These are phyloP conservation scores for Tylopilus balloui DNA, from an alignment of 768 basidiomycete genomes.

Conservation along the genomic window DNA sequence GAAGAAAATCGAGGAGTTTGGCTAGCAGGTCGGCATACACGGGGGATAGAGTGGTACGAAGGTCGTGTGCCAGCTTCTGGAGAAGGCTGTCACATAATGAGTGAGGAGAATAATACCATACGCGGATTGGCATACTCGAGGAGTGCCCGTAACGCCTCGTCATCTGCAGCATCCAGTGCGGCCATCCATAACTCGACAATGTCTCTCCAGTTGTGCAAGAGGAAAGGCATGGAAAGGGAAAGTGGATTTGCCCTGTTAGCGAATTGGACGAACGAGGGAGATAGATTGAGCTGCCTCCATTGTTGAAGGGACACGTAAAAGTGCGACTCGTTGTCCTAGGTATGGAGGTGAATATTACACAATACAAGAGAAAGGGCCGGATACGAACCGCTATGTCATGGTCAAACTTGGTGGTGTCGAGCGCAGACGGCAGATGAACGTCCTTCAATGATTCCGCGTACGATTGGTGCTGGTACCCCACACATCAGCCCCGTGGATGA, in stretches of 20 bases:
- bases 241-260: conserved; percentile 55
- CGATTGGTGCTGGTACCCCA: conserved; percentile 57
- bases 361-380: too few species aligned
- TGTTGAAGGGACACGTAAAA: conserved; percentile 71
- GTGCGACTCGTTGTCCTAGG: conserved; percentile 71
- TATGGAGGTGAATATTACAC: neutral
- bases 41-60: conserved; percentile 71
- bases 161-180: conserved; percentile 55
- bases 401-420: conserved; percentile 52
- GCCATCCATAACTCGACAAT: conserved; percentile 62
- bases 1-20: conserved; percentile 53
- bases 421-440: conserved; percentile 67
- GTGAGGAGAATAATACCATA: conserved; percentile 4
- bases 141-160: conserved; percentile 69
- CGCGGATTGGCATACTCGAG: conserved; percentile 55
- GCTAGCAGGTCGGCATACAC: conserved; percentile 53
- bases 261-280: conserved; percentile 70
- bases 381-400: conserved; percentile 50
- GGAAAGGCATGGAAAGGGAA: conserved; percentile 71
- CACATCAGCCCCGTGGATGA: neutral
- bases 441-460: conserved; percentile 62
- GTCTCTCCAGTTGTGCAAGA: conserved; percentile 75
- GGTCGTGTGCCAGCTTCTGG: conserved; percentile 74
- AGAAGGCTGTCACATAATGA: conserved; percentile 48
- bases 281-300: conserved; percentile 77